Conservation (phyloP, 495 filamentous ascomycete species). For the Hyaloscypha hepaticicola region DNA sequence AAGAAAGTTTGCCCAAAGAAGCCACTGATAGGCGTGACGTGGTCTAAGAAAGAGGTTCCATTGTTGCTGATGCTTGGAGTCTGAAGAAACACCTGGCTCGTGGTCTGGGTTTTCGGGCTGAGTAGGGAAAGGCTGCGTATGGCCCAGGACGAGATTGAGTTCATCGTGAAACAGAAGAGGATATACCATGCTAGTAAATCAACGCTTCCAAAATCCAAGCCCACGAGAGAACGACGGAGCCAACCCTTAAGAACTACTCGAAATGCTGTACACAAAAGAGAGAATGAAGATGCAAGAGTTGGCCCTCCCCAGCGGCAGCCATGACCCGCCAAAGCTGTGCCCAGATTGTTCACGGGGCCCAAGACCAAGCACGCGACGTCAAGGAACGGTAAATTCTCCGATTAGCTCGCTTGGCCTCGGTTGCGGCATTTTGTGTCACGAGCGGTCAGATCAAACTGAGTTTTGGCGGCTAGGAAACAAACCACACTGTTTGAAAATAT, state of each 20-base stretch:
- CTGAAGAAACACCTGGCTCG: not conserved
- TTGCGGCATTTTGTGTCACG: too few species aligned
- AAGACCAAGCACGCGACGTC: not conserved
- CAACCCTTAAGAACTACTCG: not conserved
- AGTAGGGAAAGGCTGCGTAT: not conserved
- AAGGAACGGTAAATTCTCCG: not conserved
- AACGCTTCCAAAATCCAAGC: not conserved
- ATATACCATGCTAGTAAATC: not conserved
- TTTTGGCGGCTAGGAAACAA: not conserved
- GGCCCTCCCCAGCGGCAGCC: not conserved
- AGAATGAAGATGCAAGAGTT: not conserved
- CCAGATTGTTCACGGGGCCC: not conserved
- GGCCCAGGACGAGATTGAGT: not conserved
- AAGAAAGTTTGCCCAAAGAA: constrained; percentile 36
- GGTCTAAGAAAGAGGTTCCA: constrained; percentile 36
- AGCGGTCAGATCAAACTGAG: too few species aligned
- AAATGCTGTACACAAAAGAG: not conserved
- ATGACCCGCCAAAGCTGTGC: not conserved
- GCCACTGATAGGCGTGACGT: constrained; percentile 35
- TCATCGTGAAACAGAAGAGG: not conserved
- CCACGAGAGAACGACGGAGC: not conserved
- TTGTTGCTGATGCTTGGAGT: not conserved
- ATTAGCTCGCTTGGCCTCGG: not conserved
- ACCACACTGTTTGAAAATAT: too few species aligned
- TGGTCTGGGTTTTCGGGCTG: not conserved